A percentile compares a stretch with the other conserved stretches of the same genome.
phyloP scores from a whole-genome alignment of 2,329 filamentous ascomycete genomes.

The Ophiostoma ulmi region DNA sequence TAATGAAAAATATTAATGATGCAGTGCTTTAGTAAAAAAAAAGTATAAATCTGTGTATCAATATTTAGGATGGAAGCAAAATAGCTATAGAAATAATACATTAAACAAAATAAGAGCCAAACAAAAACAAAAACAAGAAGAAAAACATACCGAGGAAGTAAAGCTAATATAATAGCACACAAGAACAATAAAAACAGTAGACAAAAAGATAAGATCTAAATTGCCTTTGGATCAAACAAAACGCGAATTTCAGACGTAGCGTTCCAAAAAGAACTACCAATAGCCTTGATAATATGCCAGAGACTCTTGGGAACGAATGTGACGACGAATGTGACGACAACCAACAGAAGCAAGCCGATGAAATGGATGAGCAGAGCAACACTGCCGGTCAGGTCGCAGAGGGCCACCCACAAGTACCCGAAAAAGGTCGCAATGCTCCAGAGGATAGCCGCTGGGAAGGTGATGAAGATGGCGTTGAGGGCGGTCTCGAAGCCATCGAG shows the following conservation, averaged over 20 bases:
- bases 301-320: slow-evolving; percentile 19
- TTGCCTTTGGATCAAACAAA: slow-evolving; percentile 20
- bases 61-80: neutral
- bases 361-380: neutral
- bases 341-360: neutral
- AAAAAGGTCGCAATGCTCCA: slow-evolving; percentile 24
- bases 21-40: no score
- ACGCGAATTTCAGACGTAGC: slow-evolving; percentile 19
- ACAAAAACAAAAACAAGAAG: neutral
- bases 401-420: neutral
- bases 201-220: neutral
- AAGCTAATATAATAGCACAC: neutral
- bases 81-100: neutral
- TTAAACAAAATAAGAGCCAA: neutral
- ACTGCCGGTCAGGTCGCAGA: neutral
- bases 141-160: neutral
- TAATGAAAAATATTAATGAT: no score
- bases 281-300: slow-evolving; percentile 15
- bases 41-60: neutral
- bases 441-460: slow-evolving; percentile 26
- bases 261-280: slow-evolving; percentile 1
- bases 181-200: neutral
- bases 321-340: slow-evolving; percentile 6
- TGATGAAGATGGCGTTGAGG: slow-evolving; percentile 29
- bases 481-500: slow-evolving; percentile 36